These are phyloP conservation scores for Cicer yamashitae DNA, from an alignment of 306 rosid species.

Conservation along the genomic window DNA sequence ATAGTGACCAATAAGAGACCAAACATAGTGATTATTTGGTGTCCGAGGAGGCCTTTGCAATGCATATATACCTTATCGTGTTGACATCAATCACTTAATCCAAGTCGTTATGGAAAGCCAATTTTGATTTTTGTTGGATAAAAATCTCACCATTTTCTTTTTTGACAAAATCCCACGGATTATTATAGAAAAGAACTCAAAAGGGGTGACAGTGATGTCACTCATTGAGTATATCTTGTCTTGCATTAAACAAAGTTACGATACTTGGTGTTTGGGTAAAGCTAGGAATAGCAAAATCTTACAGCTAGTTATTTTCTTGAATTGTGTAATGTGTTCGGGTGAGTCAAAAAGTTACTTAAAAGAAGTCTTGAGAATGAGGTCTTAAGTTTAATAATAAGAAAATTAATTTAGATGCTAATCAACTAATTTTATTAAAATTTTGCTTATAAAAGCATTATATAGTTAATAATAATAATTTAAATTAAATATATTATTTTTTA, in stretches of 20 bases:
- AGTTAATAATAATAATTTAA: too few relatives aligned
- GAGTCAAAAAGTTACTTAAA: too few relatives aligned
- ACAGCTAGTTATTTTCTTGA: neutral
- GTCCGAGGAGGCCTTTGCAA: slow-evolving; percentile 40
- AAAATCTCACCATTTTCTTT: neutral
- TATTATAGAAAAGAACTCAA: neutral
- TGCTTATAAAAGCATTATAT: too few relatives aligned
- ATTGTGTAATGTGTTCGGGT: neutral
- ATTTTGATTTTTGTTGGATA: slow-evolving; percentile 39
- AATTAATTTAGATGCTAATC: too few relatives aligned
- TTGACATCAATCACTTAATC: slow-evolving; percentile 41
- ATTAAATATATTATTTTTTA: too few relatives aligned
- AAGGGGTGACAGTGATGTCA: slow-evolving; percentile 38
- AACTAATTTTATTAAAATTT: too few relatives aligned
- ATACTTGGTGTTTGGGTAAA: slow-evolving; percentile 54
- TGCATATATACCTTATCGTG: slow-evolving; percentile 25
- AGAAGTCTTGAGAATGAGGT: too few relatives aligned
- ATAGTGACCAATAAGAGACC: slow-evolving; percentile 40
- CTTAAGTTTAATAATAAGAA: too few relatives aligned
- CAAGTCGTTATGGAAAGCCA: slow-evolving; percentile 43
- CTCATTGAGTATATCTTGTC: slow-evolving; percentile 19
- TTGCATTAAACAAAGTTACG: slow-evolving; percentile 18
- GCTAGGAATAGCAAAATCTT: slow-evolving; percentile 40
- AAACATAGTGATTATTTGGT: slow-evolving; percentile 50
- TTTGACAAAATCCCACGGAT: neutral